Percentiles rank a stretch among this genome's conserved stretches.
Conservation (phyloP, 495 filamentous ascomycete species). For the Talaromyces borbonicus region DNA sequence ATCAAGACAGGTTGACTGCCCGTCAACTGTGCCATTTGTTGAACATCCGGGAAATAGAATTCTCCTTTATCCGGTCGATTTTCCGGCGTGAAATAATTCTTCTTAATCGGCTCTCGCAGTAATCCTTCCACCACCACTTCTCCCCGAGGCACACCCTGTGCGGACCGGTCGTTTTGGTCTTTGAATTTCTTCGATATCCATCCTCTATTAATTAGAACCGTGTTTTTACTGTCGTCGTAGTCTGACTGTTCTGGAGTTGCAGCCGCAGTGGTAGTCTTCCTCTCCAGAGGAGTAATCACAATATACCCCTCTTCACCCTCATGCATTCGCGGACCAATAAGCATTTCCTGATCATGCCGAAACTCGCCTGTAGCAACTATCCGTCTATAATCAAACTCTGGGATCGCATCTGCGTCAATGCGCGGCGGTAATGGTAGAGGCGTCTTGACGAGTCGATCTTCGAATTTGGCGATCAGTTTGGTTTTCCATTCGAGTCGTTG, state of each 20-base stretch:
- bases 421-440: constrained; percentile 79
- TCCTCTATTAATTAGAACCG: constrained; percentile 75
- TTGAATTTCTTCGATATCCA: constrained; percentile 73
- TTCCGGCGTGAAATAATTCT: constrained; percentile 92
- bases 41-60: constrained; percentile 92
- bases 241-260: not conserved
- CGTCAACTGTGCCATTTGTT: constrained; percentile 79
- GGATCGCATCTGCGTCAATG: constrained; percentile 67
- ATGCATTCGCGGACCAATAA: constrained; percentile 79
- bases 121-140: constrained; percentile 74
- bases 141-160: constrained; percentile 51
- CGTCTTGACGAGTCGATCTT: constrained; percentile 78
- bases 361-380: constrained; percentile 66
- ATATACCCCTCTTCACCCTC: constrained; percentile 86
- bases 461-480: constrained; percentile 75
- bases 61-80: constrained; percentile 72
- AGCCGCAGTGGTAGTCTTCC: constrained; percentile 15
- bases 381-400: constrained; percentile 86
- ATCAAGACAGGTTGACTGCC: constrained; percentile 88
- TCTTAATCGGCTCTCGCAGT: constrained; percentile 83
- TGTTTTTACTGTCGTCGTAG: constrained; percentile 41
- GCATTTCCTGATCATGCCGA: constrained; percentile 88
- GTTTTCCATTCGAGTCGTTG: constrained; percentile 89
- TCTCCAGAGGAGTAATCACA: constrained; percentile 83
- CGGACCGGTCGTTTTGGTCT: constrained; percentile 48